Evolutionary conservation across 345 rosid genomes (phyloP), one percentile per base, ranked within the genome.

Genomic region (Dipteronia sinensis): DNA sequence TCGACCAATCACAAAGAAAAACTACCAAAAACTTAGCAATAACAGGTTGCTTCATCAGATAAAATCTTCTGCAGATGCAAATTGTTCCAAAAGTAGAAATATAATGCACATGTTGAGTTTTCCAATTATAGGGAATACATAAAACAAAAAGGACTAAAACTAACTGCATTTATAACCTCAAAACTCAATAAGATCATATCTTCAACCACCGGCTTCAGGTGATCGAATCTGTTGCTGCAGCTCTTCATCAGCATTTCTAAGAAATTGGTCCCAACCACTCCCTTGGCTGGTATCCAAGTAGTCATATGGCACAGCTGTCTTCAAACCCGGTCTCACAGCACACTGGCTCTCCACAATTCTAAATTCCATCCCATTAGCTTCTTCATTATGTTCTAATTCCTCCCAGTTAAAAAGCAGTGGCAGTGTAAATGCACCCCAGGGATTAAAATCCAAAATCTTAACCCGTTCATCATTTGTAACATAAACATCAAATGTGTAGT

Each of bases 221-320:
- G 75, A 46, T 38, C 63, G 68, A 63, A 25, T 58, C 76, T 90
- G 90, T 46, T 53, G 75, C 78, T 68, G 81, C 68, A 86, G 75
- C 78, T 86, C 87, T 46, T 84, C 85, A 61, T 89, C 89, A 1
- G 89, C 98, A 72, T 86, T 85, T 86, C 85, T 85, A 73, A 89
- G n/a, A 73, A 91, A 85, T 76, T 90, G 89, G 69, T 90, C 98
- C 97, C 97, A 92, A 10, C 95, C 95, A 75, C 97, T 89, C 65
- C 95, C 93, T 2, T 89, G 80, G 46, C 88, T 82, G 1, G 83
- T 82, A 56, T 94, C 95, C 83, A 90, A 46, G 80, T 90, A 91
- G 84, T 92, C 94, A 56, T 84, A 92, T 6, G 93, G 95, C 76
- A 89, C 92, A 1, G 91, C 93, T 2, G 88, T 90, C 78, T 92